Base-by-base conservation (phyloP, 495 filamentous ascomycete genomes). In the Aspergillus affinis region DNA sequence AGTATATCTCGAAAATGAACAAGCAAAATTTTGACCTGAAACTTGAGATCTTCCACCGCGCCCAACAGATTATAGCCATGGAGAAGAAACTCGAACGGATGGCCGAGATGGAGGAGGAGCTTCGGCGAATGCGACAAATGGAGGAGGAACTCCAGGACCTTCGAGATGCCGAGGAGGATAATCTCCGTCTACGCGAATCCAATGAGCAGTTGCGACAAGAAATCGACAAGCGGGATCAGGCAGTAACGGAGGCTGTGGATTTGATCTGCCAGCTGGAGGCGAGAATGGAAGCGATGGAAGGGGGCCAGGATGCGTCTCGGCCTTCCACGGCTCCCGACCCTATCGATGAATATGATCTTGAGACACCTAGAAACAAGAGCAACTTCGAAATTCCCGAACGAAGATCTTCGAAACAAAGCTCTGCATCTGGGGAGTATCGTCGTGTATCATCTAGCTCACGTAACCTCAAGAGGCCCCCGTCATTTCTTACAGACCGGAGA, bases 11-110 rank as follows among this genome's bases (percentile, higher is more conserved):
- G 2, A 90, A 84, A 51, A 75, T 96, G 49, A 87, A 88, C 67
- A 95, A 95, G 66, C 84, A 93, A 67, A 94, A 96, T 65, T 97
- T 96, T 67, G 90, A 93, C 67, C 78, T 97, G 58, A 96, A 96
- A 71, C 78, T 96, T 51, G 90, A 93, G 61, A 78, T 96, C 2
- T 90, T 84, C 65, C 89, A 96, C 62, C 81, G 88, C 18, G 70
- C 78, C 12, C 78, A 88, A 51, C 84, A 90, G 32, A 79, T 90
- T 61, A 73, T 80, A 17, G 75, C 78, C n/a, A 54, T 92, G 55
- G 88, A 92, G 69, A 82, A 86, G 52, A 91, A 88, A 64, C 70
- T 85, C 27, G 86, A 84, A 10, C 87, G 87, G 51, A 82, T 91
- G 48, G 75, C 88, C 30, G 85, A 89, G 59, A 71, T 91, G 52